A percentile compares a stretch with the other conserved stretches of the same genome.
Evolutionary conservation across 352 stramenopile species (phyloP).

Genomic region (Saprolegnia parasitica): DNA sequence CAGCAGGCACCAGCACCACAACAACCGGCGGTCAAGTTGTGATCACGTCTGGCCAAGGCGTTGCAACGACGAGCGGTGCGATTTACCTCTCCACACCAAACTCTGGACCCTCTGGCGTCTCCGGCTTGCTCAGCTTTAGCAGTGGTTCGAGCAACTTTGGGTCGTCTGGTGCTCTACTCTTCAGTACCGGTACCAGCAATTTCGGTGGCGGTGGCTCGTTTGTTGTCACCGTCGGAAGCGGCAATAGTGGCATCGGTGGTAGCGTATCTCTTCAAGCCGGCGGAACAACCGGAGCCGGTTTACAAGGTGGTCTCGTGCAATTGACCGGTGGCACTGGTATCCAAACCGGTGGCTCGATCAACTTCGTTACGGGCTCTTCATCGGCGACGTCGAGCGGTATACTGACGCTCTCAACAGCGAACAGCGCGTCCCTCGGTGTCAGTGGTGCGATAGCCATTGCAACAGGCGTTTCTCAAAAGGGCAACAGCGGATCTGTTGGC

Average conservation of each 20-base stretch:
- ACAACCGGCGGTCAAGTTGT: neutral
- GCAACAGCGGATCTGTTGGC: conserved; percentile 23
- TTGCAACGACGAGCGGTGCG: conserved; percentile 7
- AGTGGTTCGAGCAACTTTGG: conserved; percentile 20
- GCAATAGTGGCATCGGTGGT: conserved; percentile 25
- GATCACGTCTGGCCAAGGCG: conserved; percentile 5
- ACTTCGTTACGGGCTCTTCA: conserved; percentile 35
- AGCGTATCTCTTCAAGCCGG: conserved; percentile 29
- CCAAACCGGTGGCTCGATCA: conserved; percentile 36
- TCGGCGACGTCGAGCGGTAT: conserved; percentile 25
- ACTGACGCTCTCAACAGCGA: conserved; percentile 40
- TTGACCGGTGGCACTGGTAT: conserved; percentile 30
- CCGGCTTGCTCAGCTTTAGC: conserved; percentile 13
- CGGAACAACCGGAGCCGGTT: conserved; percentile 11
- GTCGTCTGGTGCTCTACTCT: conserved; percentile 13
- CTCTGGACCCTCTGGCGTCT: conserved; percentile 15
- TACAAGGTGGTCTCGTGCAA: conserved; percentile 29
- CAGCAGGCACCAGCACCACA: too few relatives aligned
- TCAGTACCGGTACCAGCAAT: conserved; percentile 17
- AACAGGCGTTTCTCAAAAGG: conserved; percentile 16
- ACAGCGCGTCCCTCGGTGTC: conserved; percentile 70
- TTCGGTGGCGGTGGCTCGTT: conserved; percentile 8
- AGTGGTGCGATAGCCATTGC: conserved; percentile 64
- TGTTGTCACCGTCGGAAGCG: conserved; percentile 28
- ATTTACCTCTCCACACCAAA: conserved; percentile 9